Evolutionary conservation across 2,329 filamentous ascomycete species (phyloP).

Genomic region (Cordyceps cicadae): DNA sequence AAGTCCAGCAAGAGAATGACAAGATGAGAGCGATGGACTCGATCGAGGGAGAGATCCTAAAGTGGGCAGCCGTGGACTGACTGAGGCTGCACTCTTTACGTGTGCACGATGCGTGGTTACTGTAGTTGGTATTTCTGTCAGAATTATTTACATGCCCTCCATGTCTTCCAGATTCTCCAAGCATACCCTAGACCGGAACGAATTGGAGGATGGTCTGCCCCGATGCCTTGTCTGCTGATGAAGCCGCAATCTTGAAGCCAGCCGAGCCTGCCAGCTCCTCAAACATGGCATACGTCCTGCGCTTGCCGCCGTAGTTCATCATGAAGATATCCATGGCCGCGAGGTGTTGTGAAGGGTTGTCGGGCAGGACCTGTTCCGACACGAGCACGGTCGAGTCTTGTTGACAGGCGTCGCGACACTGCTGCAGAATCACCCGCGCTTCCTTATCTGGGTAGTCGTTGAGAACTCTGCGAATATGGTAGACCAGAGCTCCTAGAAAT

Average conservation of each 20-base stretch:
- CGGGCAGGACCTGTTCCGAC: neutral
- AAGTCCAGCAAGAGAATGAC: neutral
- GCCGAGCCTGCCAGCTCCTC: neutral
- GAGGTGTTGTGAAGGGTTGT: neutral
- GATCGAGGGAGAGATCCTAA: neutral
- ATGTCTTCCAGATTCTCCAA: no score
- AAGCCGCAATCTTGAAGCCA: neutral
- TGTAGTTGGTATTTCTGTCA: neutral
- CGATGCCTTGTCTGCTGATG: neutral
- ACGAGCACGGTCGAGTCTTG: neutral
- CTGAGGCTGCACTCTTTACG: neutral
- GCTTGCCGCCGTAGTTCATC: neutral
- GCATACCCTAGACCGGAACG: neutral
- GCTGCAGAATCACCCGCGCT: conserved; percentile 8
- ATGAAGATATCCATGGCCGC: neutral
- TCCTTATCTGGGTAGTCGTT: conserved; percentile 30
- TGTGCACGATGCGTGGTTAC: neutral
- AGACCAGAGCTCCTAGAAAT: conserved; percentile 26
- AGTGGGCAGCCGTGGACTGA: neutral
- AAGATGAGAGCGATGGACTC: conserved; percentile 4
- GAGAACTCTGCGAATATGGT: conserved; percentile 28
- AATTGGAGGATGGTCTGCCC: neutral
- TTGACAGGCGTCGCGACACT: neutral
- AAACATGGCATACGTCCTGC: neutral
- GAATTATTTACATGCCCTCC: neutral